These are phyloP conservation scores for Yamagishiella unicocca DNA, from an alignment of 139 green algal genomes.

Conservation along the genomic window DNA sequence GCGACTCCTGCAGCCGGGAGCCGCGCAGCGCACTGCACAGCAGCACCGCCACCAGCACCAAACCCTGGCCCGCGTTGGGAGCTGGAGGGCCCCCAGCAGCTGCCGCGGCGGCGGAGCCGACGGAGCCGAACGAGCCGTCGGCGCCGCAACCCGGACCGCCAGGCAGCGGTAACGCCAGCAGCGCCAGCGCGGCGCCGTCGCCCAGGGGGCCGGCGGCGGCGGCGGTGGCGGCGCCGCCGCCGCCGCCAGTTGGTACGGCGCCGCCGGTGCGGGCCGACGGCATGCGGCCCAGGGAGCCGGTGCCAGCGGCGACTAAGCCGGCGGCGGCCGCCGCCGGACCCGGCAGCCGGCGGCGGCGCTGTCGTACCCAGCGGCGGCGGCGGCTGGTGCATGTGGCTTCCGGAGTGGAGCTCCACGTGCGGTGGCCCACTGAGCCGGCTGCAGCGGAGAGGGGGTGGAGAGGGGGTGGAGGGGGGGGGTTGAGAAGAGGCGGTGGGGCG, in stretches of 20 bases:
- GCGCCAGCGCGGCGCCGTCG: background rate
- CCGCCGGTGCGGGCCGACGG: background rate
- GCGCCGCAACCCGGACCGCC: too few species aligned
- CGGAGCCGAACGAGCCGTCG: too few species aligned
- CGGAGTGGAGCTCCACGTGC: background rate
- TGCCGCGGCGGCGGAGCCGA: background rate
- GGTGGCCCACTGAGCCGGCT: background rate
- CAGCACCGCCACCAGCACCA: slow-evolving; percentile 84
- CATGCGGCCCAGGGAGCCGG: background rate
- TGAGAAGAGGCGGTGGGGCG: too few species aligned
- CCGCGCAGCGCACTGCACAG: slow-evolving; percentile 89
- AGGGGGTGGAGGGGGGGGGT: too few species aligned
- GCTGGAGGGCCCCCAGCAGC: slow-evolving; percentile 74
- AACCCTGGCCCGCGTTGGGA: slow-evolving; percentile 64
- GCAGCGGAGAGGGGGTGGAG: too few species aligned
- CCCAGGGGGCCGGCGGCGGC: background rate
- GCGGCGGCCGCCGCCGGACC: slow-evolving; percentile 29
- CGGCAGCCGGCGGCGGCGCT: slow-evolving; percentile 37
- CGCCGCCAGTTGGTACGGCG: background rate
- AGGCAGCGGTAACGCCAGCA: too few species aligned
- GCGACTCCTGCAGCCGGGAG: slow-evolving; percentile 69
- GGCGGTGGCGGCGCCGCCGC: background rate
- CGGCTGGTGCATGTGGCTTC: slow-evolving; percentile 14
- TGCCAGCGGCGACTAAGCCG: background rate
- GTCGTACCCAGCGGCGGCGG: slow-evolving; percentile 48